Percentiles rank a stretch among this genome's conserved stretches.
Conservation (phyloP, 2,329 filamentous ascomycete species). For the Tolypocladium ovalisporum region DNA sequence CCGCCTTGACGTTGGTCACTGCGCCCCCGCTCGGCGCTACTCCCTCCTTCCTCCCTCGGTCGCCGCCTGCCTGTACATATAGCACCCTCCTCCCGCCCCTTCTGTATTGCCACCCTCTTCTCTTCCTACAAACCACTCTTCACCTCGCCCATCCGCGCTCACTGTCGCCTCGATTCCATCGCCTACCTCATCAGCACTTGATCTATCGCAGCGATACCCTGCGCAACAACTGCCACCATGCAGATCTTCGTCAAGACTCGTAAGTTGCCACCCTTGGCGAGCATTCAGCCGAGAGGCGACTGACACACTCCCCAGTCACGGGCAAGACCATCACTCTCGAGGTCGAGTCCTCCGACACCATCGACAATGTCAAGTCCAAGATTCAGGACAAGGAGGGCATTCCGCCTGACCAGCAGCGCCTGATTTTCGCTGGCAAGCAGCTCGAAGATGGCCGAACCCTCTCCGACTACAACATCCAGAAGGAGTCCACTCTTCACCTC, state of each 20-base stretch:
- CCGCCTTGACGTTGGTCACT: conserved; percentile 14
- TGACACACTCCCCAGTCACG: conserved; percentile 5
- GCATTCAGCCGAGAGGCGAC: background rate
- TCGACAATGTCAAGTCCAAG: conserved; percentile 96
- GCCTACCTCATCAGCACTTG: conserved; percentile 6
- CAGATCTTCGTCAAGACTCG: conserved; percentile 98
- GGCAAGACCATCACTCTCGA: conserved; percentile 33
- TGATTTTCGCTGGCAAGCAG: conserved; percentile 96
- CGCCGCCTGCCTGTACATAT: conserved; percentile 18
- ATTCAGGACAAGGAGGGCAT: conserved; percentile 99
- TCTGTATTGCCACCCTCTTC: conserved; percentile 4
- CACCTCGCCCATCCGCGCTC: conserved; percentile 4
- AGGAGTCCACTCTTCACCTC: conserved; percentile 60
- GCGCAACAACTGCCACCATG: conserved; percentile 47
- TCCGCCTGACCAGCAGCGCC: conserved; percentile 86
- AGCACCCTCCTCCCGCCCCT: conserved; percentile 13
- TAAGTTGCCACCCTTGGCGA: conserved; percentile 37
- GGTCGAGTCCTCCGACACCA: conserved; percentile 84
- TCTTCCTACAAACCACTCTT: conserved; percentile 7
- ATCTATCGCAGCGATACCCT: conserved; percentile 12
- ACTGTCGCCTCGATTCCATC: conserved; percentile 3
- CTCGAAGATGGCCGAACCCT: conserved; percentile 71
- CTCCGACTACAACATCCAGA: conserved; percentile 47
- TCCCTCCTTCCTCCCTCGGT: conserved; percentile 3
- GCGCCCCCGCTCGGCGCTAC: conserved; percentile 16